phyloP scores from a whole-genome alignment of 257 asterid genomes.

The Gentiana straminea region DNA sequence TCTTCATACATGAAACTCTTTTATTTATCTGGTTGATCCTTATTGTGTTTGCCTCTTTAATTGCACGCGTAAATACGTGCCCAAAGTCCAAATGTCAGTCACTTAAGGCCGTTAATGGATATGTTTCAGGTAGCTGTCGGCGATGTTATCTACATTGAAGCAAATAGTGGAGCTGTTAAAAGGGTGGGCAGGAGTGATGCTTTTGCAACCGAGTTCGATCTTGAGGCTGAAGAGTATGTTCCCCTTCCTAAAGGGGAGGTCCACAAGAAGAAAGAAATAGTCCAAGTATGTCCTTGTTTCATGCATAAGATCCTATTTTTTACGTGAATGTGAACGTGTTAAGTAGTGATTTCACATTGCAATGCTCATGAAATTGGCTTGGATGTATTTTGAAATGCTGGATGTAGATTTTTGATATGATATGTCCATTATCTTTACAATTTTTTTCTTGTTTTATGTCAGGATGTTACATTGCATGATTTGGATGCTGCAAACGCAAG shows the following conservation, averaged over 20 bases:
- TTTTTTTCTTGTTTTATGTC: conserved; percentile 4
- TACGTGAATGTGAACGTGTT: no score
- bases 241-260: conserved; percentile 99
- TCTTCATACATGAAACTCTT: background rate
- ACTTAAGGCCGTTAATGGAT: background rate
- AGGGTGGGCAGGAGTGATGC: conserved; percentile 98
- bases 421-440: conserved; percentile 3
- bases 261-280: conserved; percentile 95
- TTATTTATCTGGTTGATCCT: background rate
- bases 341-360: no score
- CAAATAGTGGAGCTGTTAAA: conserved; percentile 94
- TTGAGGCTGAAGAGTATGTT: conserved; percentile 97
- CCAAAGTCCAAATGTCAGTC: background rate
- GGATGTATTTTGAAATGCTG: no score
- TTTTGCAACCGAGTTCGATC: conserved; percentile 96
- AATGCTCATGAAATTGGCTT: no score
- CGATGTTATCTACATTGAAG: conserved; percentile 90
- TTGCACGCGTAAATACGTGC: background rate
- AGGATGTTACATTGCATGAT: conserved; percentile 94
- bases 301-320: background rate
- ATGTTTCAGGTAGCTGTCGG: conserved; percentile 88
- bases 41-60: no score
- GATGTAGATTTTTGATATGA: background rate
- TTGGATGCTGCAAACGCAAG: conserved; percentile 98
- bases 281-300: conserved; percentile 47